These are phyloP conservation scores for Penicillium egyptiacum DNA, from an alignment of 495 filamentous ascomycete species.

Conservation along the genomic window DNA sequence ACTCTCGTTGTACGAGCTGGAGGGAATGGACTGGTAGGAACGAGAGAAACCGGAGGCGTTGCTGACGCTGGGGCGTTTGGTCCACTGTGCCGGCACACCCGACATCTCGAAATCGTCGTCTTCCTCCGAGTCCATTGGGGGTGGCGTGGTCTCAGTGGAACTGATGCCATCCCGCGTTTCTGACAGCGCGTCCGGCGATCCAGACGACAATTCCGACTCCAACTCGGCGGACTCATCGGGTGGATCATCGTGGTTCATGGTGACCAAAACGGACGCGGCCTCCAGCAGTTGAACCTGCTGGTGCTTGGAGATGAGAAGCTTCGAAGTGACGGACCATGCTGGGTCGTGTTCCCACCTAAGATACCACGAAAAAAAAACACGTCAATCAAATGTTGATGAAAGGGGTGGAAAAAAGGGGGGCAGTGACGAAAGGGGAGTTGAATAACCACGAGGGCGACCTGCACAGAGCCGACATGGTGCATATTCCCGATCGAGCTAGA, in stretches of 20 bases:
- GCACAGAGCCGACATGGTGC: slow-evolving; percentile 49
- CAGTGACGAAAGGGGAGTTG: slow-evolving; percentile 16
- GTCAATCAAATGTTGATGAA: slow-evolving; percentile 32
- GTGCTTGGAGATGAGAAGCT: slow-evolving; percentile 97
- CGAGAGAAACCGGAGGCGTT: slow-evolving; percentile 70
- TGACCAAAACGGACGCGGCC: slow-evolving; percentile 89
- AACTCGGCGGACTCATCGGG: slow-evolving; percentile 61
- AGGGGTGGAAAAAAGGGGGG: slow-evolving; percentile 17
- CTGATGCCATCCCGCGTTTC: slow-evolving; percentile 68
- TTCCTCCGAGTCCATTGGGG: slow-evolving; percentile 50
- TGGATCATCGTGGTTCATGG: slow-evolving; percentile 72
- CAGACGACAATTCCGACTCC: slow-evolving; percentile 77
- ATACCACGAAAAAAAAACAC: slow-evolving; percentile 50
- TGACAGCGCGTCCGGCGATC: slow-evolving; percentile 76
- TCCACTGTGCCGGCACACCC: slow-evolving; percentile 33
- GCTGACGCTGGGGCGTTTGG: slow-evolving; percentile 54
- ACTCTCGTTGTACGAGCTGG: slow-evolving; percentile 51
- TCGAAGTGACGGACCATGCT: slow-evolving; percentile 96
- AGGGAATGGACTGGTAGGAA: slow-evolving; percentile 78
- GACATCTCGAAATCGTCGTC: slow-evolving; percentile 47
- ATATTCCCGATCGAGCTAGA: slow-evolving; percentile 39
- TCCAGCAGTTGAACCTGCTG: slow-evolving; percentile 98
- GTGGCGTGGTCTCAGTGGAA: slow-evolving; percentile 57
- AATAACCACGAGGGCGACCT: slow-evolving; percentile 50
- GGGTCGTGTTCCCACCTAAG: slow-evolving; percentile 98